A percentile compares a stretch with the other conserved stretches of the same genome.
These are phyloP conservation scores for Lactuca sativa DNA, from an alignment of 129 eudicot species.

Conservation along the genomic window DNA sequence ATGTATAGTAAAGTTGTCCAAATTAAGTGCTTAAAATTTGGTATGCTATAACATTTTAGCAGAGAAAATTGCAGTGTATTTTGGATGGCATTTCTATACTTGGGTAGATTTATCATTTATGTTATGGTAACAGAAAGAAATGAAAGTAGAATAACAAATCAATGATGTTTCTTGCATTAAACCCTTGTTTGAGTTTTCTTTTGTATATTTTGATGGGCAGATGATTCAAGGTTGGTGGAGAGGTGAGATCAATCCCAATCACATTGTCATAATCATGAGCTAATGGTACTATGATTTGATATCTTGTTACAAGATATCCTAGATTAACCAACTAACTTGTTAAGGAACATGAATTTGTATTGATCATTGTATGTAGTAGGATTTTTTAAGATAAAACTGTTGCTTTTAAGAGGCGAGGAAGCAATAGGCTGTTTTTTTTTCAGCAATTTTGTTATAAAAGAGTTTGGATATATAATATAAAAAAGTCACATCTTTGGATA, in stretches of 20 bases:
- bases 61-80: neutral
- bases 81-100: neutral
- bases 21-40: neutral
- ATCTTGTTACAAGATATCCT: neutral
- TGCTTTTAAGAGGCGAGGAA: neutral
- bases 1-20: neutral
- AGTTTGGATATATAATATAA: neutral
- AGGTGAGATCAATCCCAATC: neutral
- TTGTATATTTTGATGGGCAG: conserved; percentile 6
- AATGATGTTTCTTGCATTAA: neutral
- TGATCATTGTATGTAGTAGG: neutral
- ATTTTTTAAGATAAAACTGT: neutral
- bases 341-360: neutral
- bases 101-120: too few species aligned
- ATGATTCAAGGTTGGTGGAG: neutral
- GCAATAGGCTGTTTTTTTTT: too few species aligned
- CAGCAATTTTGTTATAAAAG: neutral
- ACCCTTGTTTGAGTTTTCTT: neutral
- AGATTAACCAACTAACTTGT: neutral
- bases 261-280: neutral
- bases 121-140: too few species aligned
- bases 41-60: neutral
- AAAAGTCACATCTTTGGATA: too few species aligned
- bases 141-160: neutral
- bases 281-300: neutral